A percentile compares a stretch with the other conserved stretches of the same genome.
phyloP scores from a whole-genome alignment of 2,329 filamentous ascomycete genomes.

The Neopestalotiopsis clavispora region DNA sequence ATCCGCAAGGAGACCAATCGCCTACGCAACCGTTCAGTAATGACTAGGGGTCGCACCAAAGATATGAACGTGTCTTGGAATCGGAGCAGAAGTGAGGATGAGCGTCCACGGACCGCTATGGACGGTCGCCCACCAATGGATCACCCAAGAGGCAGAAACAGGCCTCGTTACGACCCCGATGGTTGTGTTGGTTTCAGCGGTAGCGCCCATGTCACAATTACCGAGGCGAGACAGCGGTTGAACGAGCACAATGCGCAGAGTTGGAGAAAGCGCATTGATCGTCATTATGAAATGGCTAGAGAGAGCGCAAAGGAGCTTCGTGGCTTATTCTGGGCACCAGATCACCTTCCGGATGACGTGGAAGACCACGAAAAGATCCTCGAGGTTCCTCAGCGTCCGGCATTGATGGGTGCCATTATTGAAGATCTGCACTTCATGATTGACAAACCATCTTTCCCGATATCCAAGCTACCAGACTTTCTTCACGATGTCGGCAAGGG shows the following conservation, averaged over 20 bases:
- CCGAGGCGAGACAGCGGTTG: slow-evolving; percentile 77
- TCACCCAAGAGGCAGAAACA: slow-evolving; percentile 42
- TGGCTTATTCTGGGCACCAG: slow-evolving; percentile 79
- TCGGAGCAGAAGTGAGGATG: slow-evolving; percentile 63
- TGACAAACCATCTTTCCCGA: slow-evolving; percentile 91
- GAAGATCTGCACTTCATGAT: slow-evolving; percentile 84
- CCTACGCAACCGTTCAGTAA: slow-evolving; percentile 59
- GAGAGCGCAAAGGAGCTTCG: slow-evolving; percentile 80
- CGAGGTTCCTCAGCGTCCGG: slow-evolving; percentile 82
- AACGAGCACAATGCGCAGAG: slow-evolving; percentile 83
- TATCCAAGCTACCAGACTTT: slow-evolving; percentile 81
- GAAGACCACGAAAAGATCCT: slow-evolving; percentile 86
- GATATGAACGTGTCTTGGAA: slow-evolving; percentile 41
- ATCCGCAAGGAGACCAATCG: slow-evolving; percentile 57
- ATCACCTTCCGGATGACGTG: slow-evolving; percentile 79
- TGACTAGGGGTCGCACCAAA: slow-evolving; percentile 42
- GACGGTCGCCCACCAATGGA: slow-evolving; percentile 37
- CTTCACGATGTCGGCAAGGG: slow-evolving; percentile 93
- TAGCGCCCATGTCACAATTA: slow-evolving; percentile 72
- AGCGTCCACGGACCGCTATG: slow-evolving; percentile 34
- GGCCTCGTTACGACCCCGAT: slow-evolving; percentile 80
- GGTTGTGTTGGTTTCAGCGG: slow-evolving; percentile 72
- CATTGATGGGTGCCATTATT: slow-evolving; percentile 79
- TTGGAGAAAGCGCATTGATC: slow-evolving; percentile 91
- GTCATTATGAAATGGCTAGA: slow-evolving; percentile 70